phyloP scores from a whole-genome alignment of 1,139 yeast species.

The Wickerhamomyces sp. region DNA sequence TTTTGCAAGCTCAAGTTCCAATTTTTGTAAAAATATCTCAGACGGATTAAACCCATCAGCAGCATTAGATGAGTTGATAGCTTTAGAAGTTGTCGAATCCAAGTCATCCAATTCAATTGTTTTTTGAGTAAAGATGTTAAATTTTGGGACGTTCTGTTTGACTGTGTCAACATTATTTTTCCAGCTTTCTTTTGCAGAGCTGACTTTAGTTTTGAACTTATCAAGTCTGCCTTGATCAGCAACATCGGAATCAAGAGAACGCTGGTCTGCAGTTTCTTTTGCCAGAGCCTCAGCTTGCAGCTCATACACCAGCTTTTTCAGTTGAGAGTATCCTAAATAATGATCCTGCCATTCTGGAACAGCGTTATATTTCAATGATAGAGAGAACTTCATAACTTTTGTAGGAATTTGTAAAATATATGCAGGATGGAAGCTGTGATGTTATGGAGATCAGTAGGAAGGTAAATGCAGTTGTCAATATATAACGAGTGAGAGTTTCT shows the following conservation, averaged over 20 bases:
- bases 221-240: constrained; percentile 1
- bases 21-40: constrained; percentile 46
- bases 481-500: no score
- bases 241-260: constrained; percentile 2
- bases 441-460: no score
- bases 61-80: no score
- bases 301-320: constrained; percentile 62
- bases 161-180: constrained; percentile 3
- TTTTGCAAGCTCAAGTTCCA: constrained; percentile 52
- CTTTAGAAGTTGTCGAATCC: constrained; percentile 10
- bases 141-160: constrained; percentile 5
- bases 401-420: background rate
- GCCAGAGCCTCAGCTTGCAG: constrained; percentile 51
- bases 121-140: constrained; percentile 16
- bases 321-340: constrained; percentile 59
- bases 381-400: constrained; percentile 55
- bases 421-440: no score
- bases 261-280: constrained; percentile 1
- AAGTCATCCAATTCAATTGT: constrained; percentile 26
- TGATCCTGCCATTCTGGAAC: constrained; percentile 77
- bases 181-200: background rate
- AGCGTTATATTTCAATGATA: constrained; percentile 67
- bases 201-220: background rate
- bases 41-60: constrained; percentile 23
- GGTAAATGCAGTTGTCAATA: no score